These are phyloP conservation scores for Trypanosoma avium DNA, from an alignment of 208 protist species.

Conservation along the genomic window DNA sequence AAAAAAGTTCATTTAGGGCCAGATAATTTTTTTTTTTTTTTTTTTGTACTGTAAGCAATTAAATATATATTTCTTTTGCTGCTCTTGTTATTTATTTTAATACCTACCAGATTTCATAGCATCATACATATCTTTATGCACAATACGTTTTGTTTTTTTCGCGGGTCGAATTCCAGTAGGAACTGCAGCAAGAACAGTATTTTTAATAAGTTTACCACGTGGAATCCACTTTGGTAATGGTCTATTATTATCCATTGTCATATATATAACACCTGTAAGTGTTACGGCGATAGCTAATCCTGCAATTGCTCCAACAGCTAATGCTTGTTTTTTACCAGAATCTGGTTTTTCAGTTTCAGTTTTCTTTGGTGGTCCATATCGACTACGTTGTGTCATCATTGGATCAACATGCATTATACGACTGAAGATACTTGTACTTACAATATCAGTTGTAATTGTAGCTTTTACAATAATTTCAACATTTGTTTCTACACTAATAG, in stretches of 20 bases:
- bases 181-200: conserved; percentile 68
- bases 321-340: conserved; percentile 39
- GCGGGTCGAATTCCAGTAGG: conserved; percentile 42
- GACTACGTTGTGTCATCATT: conserved; percentile 67
- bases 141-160: conserved; percentile 52
- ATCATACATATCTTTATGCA: conserved; percentile 84
- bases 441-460: conserved; percentile 32
- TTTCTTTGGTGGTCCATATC: conserved; percentile 44
- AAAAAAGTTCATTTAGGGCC: background rate
- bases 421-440: conserved; percentile 50
- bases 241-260: conserved; percentile 73
- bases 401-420: conserved; percentile 70
- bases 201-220: conserved; percentile 76
- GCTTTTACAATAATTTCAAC: conserved; percentile 67
- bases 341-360: background rate
- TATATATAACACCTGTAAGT: conserved; percentile 61
- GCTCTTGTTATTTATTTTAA: conserved; percentile 6
- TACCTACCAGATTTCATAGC: conserved; percentile 82
- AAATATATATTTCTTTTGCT: no score
- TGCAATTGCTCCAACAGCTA: conserved; percentile 54
- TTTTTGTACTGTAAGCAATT: no score
- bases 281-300: conserved; percentile 56
- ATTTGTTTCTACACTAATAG: conserved; percentile 41
- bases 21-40: no score
- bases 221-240: conserved; percentile 83